Percentiles rank a stretch among this genome's conserved stretches.
Conservation (phyloP, 768 basidiomycete genomes). For the Tulasnella sp. region DNA sequence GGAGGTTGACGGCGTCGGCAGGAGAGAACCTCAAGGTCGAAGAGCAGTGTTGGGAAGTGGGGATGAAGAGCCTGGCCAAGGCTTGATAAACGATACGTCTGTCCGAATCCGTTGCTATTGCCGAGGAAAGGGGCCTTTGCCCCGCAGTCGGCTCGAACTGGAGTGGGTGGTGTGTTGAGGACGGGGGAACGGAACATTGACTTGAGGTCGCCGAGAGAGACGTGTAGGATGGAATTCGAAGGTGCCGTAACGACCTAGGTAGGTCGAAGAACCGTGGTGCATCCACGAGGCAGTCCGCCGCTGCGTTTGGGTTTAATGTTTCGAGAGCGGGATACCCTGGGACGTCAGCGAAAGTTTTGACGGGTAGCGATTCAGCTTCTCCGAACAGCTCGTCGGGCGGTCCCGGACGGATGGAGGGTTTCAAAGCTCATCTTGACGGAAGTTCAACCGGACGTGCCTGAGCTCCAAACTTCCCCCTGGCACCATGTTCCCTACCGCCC, state of each 20-base stretch:
- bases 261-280: slow-evolving; percentile 19
- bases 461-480: background rate
- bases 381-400: background rate
- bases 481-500: slow-evolving; percentile 1
- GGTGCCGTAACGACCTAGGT: background rate
- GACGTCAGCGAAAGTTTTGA: background rate
- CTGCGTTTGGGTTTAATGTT: background rate
- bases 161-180: too few relatives aligned
- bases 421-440: slow-evolving; percentile 12
- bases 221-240: slow-evolving; percentile 9
- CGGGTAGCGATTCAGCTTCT: background rate
- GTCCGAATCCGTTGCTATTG: too few relatives aligned
- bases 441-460: background rate
- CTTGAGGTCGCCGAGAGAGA: slow-evolving; percentile 11
- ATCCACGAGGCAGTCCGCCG: background rate
- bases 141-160: too few relatives aligned
- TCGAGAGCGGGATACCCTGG: background rate
- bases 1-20: too few relatives aligned
- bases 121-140: too few relatives aligned
- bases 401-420: slow-evolving; percentile 4
- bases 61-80: too few relatives aligned
- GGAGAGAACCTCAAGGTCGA: too few relatives aligned
- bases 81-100: too few relatives aligned
- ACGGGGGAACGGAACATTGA: background rate
- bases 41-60: too few relatives aligned